Conservation (phyloP, 1,139 yeast species). For the Zygotorulaspora mrakii region DNA sequence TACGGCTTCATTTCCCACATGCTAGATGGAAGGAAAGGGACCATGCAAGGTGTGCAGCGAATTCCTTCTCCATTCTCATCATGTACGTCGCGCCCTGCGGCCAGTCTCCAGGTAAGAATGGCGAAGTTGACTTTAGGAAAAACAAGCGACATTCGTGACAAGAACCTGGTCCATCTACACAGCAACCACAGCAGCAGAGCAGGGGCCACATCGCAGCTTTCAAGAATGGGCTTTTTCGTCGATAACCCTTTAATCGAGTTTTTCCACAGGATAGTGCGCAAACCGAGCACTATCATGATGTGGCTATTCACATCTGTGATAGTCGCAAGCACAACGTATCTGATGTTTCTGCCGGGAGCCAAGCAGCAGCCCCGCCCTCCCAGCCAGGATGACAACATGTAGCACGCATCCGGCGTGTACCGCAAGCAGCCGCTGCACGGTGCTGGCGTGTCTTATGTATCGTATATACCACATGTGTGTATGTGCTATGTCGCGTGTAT, state of each 20-base stretch:
- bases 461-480: no score
- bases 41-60: no score
- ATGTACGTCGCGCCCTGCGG: no score
- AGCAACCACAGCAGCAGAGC: background rate
- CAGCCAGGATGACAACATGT: slow-evolving; percentile 1
- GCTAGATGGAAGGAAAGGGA: no score
- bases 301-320: slow-evolving; percentile 36
- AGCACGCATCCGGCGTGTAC: no score
- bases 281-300: slow-evolving; percentile 31
- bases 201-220: background rate
- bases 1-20: no score
- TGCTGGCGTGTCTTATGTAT: no score
- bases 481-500: no score
- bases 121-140: no score
- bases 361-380: slow-evolving; percentile 5
- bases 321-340: slow-evolving; percentile 27
- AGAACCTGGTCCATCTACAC: background rate
- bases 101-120: no score
- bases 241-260: slow-evolving; percentile 31
- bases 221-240: slow-evolving; percentile 29
- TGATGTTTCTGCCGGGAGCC: slow-evolving; percentile 18
- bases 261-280: slow-evolving; percentile 24
- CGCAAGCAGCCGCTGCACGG: no score
- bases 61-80: no score
- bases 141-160: background rate